Evolutionary conservation across 345 rosid species (phyloP).

Genomic region (Citrus australasica): DNA sequence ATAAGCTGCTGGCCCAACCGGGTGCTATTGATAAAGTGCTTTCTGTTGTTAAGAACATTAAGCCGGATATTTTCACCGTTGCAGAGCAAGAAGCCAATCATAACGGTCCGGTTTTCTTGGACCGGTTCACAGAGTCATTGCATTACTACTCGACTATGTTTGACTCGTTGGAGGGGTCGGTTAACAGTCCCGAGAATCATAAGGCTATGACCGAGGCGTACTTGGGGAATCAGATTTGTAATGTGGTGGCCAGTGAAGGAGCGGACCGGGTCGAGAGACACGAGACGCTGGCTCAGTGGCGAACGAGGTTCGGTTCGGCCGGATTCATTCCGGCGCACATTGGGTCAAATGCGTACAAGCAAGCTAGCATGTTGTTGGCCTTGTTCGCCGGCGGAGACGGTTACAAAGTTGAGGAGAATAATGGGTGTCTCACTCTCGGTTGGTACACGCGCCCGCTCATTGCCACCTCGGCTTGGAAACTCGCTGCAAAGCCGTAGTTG

Average conservation of each 20-base stretch:
- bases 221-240: constrained; percentile 82
- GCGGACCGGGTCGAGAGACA: constrained; percentile 75
- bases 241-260: constrained; percentile 81
- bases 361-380: constrained; percentile 77
- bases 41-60: constrained; percentile 51
- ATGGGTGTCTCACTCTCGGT: constrained; percentile 77
- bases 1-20: constrained; percentile 53
- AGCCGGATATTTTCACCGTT: constrained; percentile 69
- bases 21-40: constrained; percentile 67
- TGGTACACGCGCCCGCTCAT: constrained; percentile 88
- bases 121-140: constrained; percentile 80
- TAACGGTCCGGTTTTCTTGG: constrained; percentile 67
- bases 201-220: constrained; percentile 76
- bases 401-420: constrained; percentile 77
- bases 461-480: constrained; percentile 85
- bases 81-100: constrained; percentile 89
- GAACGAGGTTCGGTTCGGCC: constrained; percentile 46
- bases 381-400: constrained; percentile 77
- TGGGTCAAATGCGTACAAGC: constrained; percentile 86
- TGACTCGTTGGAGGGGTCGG: constrained; percentile 74
- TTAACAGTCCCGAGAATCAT: constrained; percentile 31
- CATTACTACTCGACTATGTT: constrained; percentile 83
- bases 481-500: constrained; percentile 10
- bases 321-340: constrained; percentile 72
- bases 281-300: constrained; percentile 68